These are phyloP conservation scores for Zostera marina DNA, from an alignment of 116 monocot species.

Conservation along the genomic window DNA sequence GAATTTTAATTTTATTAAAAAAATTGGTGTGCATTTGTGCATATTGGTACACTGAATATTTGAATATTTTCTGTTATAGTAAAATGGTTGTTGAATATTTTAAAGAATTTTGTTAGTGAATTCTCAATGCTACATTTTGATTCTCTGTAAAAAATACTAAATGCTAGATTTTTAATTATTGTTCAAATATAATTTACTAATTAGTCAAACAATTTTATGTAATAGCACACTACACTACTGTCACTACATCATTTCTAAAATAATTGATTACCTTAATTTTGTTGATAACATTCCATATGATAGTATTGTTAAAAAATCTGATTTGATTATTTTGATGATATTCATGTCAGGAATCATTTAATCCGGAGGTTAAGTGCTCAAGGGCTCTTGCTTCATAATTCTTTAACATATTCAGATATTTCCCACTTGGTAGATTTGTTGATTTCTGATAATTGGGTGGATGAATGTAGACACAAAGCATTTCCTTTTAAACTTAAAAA, in stretches of 20 bases:
- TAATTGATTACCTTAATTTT: neutral
- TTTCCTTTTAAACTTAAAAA: constrained; percentile 48
- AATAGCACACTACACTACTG: neutral
- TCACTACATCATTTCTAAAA: neutral
- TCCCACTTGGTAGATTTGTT: constrained; percentile 36
- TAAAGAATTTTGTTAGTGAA: too few species aligned
- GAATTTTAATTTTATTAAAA: too few species aligned
- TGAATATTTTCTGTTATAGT: too few species aligned
- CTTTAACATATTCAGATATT: constrained; percentile 38
- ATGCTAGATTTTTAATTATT: too few species aligned
- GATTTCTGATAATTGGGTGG: constrained; percentile 60
- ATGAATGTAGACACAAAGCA: constrained; percentile 23
- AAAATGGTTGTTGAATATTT: too few species aligned
- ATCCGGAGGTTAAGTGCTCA: constrained; percentile 23
- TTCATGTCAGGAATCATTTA: constrained; percentile 37
- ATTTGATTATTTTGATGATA: neutral
- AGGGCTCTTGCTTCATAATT: constrained; percentile 26
- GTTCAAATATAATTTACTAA: too few species aligned
- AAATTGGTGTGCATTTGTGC: too few species aligned
- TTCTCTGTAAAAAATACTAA: too few species aligned
- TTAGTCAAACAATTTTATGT: neutral
- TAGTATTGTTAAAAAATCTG: neutral
- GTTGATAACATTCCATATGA: neutral
- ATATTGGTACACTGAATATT: too few species aligned
- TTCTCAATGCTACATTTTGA: too few species aligned